Evolutionary conservation across 2,329 filamentous ascomycete genomes (phyloP), one percentile per base, ranked within the genome.

Genomic region (Curvularia verruculosa): DNA sequence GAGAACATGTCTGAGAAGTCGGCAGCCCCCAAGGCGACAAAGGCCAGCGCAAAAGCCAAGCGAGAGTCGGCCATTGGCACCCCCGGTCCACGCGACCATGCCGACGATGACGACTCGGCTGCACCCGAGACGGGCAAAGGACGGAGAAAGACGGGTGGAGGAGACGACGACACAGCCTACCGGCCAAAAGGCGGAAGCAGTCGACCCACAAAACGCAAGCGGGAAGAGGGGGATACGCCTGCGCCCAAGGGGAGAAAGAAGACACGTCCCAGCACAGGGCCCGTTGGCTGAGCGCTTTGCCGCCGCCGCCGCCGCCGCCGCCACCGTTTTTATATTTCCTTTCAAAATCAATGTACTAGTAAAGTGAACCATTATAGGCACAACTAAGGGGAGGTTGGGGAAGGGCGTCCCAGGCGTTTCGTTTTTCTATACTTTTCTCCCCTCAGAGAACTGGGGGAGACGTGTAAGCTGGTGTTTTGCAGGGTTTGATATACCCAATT

Each of bases 161-260:
- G 68, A 28, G 71, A 72, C 12, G 78, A 81, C 51, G 80, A 82
- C 60, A 73, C 76, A 12, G 75, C 79, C 3, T 83, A 82, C 61
- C 65, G 80, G 34, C 79, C 80, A 19, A 83, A 83, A 62, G 80
- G 81, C 3, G 80, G 80, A 2, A 79, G 77, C 58, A 76, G 74
- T 54, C 71, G 77, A 31, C 69, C 72, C 7, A 62, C 68, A 9
- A 80, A 79, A 67, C 71, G 77, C 60, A 82, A 82, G 73, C 71
- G 79, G 31, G 75, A 78, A 28, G 75, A 73, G 6, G 76, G 69
- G 1, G 76, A 77, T 18, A 56, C 61, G 8, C 60, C 61, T 10
- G 63, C 29, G 7, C 40, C 39, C 1, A 75, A 72, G 47, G 67
- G 66, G 7, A 66, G 70, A 40, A 75, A 75, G 68, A 76, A 76